phyloP scores from a whole-genome alignment of 495 filamentous ascomycete genomes.

The Elasticomyces elasticus region DNA sequence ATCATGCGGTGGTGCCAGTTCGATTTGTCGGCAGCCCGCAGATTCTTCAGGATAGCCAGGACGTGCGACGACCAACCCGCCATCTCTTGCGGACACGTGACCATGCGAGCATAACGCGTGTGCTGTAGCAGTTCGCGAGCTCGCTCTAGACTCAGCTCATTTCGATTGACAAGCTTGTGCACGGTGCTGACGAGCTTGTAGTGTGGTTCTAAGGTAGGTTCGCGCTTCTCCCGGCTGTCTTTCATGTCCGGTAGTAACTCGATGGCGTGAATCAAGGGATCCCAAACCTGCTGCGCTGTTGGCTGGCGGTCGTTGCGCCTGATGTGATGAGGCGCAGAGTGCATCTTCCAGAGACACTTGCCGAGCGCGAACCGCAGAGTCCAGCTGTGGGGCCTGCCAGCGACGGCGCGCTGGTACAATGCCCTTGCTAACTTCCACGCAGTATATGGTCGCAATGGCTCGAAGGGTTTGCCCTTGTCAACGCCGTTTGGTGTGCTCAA shows the following conservation, averaged over 20 bases:
- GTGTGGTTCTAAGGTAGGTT: constrained; percentile 88
- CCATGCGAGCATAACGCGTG: constrained; percentile 47
- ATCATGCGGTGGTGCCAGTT: constrained; percentile 97
- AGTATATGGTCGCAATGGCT: constrained; percentile 60
- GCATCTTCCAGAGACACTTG: constrained; percentile 97
- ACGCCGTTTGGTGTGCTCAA: constrained; percentile 65
- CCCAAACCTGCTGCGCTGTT: constrained; percentile 50
- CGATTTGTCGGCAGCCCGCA: constrained; percentile 79
- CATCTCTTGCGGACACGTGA: constrained; percentile 36
- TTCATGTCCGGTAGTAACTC: constrained; percentile 69
- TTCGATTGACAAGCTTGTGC: constrained; percentile 61
- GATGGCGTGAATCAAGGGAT: constrained; percentile 64
- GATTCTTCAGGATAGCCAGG: constrained; percentile 57
- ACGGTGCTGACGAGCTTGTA: constrained; percentile 86
- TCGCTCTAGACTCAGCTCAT: constrained; percentile 36
- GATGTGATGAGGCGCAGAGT: constrained; percentile 43
- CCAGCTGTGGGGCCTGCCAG: constrained; percentile 71
- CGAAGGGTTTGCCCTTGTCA: constrained; percentile 63
- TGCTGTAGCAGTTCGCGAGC: constrained; percentile 46
- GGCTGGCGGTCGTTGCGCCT: constrained; percentile 13
- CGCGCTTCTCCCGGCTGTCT: constrained; percentile 51
- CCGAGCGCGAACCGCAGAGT: constrained; percentile 80
- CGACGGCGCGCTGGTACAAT: constrained; percentile 67
- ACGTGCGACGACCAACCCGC: constrained; percentile 69
- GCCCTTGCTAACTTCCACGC: constrained; percentile 78